Base-by-base conservation (phyloP, 164 flowering plant genomes). In the Sextonia rubra region DNA sequence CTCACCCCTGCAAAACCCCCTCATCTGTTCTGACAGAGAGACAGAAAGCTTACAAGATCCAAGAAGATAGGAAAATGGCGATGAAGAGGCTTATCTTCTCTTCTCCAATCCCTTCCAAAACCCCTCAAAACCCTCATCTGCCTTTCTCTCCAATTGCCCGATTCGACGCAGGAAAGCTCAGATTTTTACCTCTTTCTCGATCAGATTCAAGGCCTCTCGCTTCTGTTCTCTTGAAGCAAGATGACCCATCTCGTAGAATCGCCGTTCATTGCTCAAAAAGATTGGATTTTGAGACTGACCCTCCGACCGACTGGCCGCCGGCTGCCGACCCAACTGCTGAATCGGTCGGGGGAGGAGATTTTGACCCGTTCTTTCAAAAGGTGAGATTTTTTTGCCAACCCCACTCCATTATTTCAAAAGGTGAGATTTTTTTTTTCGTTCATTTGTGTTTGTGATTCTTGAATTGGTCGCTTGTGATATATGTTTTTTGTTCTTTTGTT, bases 11-110 rank as follows among this genome's bases (percentile, higher is more conserved):
- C 44, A 37, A 37, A 7, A 37, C 0, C 44, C 44, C 44, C 44
- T 8, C 44, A 37, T 37, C 44, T 37, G 44, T 8, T 37, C 44
- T 37, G 44, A 37, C 9, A 8, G 44, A 37, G 44, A 37, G 44
- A 37, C 8, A 37, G 44, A 37, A 8, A 37, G 4, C 12, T 12
- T 20, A 17, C 18, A 3, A 52, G n/a, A 52, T 15, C n/a, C 58
- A 52, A 52, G 58, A 52, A 20, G 14, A 0, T 20, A 3, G 58
- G n/a, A 52, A 47, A 5, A 5, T 18, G 37, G 47, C 64, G 64
- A 70, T 70, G 72, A 63, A 70, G 72, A 70, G 48, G 64, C 64
- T 70, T 30, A 27, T 70, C 72, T 70, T 27, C 72, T 56, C 72
- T 9, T 17, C 72, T n/a, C 49, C 72, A n/a, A 63, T 70, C 72